These are phyloP conservation scores for Pythium dissotocum DNA, from an alignment of 352 stramenopile species.

Conservation along the genomic window DNA sequence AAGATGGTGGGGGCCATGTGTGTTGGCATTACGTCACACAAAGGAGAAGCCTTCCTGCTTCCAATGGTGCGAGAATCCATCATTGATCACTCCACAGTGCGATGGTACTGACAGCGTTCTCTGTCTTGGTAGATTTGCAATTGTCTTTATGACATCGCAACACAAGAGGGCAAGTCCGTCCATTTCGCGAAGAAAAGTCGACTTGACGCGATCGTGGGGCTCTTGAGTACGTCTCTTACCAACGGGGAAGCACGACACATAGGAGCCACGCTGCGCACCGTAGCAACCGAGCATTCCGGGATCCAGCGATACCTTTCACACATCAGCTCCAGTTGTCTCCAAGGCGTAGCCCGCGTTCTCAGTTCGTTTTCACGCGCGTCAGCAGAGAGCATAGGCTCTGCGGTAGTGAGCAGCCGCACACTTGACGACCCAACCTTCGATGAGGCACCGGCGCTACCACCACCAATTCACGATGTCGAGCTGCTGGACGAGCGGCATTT, in stretches of 20 bases:
- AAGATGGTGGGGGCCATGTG: slow-evolving; percentile 17
- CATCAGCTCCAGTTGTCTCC: slow-evolving; percentile 3
- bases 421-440: background rate
- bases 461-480: background rate
- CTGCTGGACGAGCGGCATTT: slow-evolving; percentile 1
- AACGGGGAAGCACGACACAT: slow-evolving; percentile 17
- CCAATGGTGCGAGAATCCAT: slow-evolving; percentile 12
- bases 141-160: slow-evolving; percentile 12
- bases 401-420: background rate
- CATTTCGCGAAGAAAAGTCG: slow-evolving; percentile 18
- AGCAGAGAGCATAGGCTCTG: background rate
- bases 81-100: background rate
- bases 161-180: background rate
- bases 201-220: slow-evolving; percentile 12
- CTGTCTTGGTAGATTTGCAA: slow-evolving; percentile 16
- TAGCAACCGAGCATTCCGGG: slow-evolving; percentile 5
- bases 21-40: slow-evolving; percentile 3
- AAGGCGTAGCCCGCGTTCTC: slow-evolving; percentile 12
- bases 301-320: slow-evolving; percentile 20
- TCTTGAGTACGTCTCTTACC: slow-evolving; percentile 14
- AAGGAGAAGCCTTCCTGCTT: slow-evolving; percentile 14
- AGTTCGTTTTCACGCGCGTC: slow-evolving; percentile 13
- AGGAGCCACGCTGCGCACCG: background rate
- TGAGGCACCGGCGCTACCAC: background rate
- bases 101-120: background rate